Percentiles rank a stretch among this genome's conserved stretches.
These are phyloP conservation scores for Candida rishiriensis DNA, from an alignment of 805 yeast species.

Conservation along the genomic window DNA sequence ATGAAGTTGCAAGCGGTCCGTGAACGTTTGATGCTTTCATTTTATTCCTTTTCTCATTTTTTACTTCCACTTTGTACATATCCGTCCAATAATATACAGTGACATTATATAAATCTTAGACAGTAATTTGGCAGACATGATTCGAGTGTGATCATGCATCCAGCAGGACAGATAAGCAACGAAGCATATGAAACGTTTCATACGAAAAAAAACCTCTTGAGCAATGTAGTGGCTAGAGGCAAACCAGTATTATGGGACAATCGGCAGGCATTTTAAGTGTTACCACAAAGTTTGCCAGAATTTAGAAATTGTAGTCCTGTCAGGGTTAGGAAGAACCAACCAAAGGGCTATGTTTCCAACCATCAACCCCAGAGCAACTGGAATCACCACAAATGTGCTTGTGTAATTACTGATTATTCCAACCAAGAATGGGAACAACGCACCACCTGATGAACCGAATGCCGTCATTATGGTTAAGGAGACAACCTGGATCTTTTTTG, in stretches of 20 bases:
- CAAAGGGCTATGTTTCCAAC: constrained; percentile 33
- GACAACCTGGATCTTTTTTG: constrained; percentile 47
- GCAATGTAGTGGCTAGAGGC: too few species aligned
- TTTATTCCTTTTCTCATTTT: neutral
- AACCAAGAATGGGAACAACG: constrained; percentile 48
- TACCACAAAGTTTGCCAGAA: constrained; percentile 16
- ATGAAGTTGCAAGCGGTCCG: neutral
- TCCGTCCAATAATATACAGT: too few species aligned
- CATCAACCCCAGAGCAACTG: constrained; percentile 39
- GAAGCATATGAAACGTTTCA: too few species aligned
- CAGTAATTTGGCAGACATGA: too few species aligned
- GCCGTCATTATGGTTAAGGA: constrained; percentile 50
- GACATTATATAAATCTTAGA: too few species aligned
- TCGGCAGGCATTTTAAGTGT: too few species aligned
- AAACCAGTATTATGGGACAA: too few species aligned
- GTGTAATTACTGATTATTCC: constrained; percentile 43
- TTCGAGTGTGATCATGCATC: neutral
- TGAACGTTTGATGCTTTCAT: neutral
- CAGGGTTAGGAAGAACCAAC: constrained; percentile 42
- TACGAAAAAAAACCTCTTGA: too few species aligned
- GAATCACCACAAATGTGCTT: constrained; percentile 48
- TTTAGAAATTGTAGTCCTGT: constrained; percentile 24
- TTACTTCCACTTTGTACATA: too few species aligned
- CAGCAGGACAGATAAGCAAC: too few species aligned
- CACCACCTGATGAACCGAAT: constrained; percentile 57